Conservation (phyloP, 495 filamentous ascomycete species). For the Xylaria castorea region DNA sequence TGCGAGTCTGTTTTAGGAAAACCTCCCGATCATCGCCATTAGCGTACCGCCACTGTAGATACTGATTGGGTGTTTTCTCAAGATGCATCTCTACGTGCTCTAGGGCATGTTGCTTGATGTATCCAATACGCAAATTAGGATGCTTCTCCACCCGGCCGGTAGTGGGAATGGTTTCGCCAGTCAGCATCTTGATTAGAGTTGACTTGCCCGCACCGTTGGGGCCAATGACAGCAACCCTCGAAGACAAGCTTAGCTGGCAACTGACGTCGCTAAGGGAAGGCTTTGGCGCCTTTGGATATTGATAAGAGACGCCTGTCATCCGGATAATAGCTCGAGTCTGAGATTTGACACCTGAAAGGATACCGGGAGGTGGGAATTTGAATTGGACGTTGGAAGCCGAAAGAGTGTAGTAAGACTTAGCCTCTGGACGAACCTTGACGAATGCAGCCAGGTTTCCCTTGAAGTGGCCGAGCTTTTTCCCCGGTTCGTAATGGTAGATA, state of each 20-base stretch:
- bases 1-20: constrained; percentile 94
- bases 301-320: constrained; percentile 89
- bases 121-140: constrained; percentile 97
- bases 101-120: constrained; percentile 98
- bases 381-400: constrained; percentile 89
- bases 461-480: constrained; percentile 95
- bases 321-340: constrained; percentile 90
- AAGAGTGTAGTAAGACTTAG: constrained; percentile 97
- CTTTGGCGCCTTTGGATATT: constrained; percentile 84
- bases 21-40: constrained; percentile 98
- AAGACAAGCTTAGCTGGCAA: constrained; percentile 84
- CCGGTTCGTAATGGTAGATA: constrained; percentile 96
- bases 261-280: constrained; percentile 89
- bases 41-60: constrained; percentile 97
- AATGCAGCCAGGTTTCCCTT: constrained; percentile 94
- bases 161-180: constrained; percentile 92
- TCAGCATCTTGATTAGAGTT: constrained; percentile 96
- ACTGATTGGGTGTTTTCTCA: constrained; percentile 98
- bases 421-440: constrained; percentile 92
- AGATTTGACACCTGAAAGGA: constrained; percentile 94
- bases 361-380: constrained; percentile 96
- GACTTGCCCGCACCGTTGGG: constrained; percentile 98
- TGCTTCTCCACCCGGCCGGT: constrained; percentile 94
- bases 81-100: constrained; percentile 99
- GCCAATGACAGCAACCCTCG: constrained; percentile 93